These are phyloP conservation scores for Aegilops longissima DNA, from an alignment of 176 grass and related monocot species.

Conservation along the genomic window DNA sequence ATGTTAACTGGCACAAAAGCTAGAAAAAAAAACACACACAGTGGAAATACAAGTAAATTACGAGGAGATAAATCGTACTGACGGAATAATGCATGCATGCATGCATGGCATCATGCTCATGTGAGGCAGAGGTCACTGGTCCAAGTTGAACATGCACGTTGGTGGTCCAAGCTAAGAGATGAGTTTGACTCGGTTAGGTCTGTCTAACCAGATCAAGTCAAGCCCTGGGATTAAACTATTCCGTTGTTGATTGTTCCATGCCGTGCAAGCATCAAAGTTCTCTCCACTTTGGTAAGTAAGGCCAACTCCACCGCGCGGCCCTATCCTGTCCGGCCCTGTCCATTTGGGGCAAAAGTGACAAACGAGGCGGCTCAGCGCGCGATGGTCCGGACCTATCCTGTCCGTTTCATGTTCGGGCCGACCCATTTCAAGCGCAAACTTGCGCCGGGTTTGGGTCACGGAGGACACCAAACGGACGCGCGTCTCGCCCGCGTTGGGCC, in stretches of 20 bases:
- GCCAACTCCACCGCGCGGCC: no score
- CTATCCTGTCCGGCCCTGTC: no score
- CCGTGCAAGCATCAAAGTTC: constrained; percentile 54
- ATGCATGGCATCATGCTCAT: constrained; percentile 40
- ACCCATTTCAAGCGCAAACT: no score
- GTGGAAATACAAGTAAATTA: neutral
- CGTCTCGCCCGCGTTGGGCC: no score
- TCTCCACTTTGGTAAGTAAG: neutral
- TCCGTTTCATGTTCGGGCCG: no score
- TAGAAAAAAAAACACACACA: no score
- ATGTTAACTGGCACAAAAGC: neutral
- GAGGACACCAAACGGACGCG: no score
- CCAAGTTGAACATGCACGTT: constrained; percentile 19
- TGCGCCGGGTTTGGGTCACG: no score
- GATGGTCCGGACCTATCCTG: no score
- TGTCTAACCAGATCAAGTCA: constrained; percentile 31
- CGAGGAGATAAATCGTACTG: neutral
- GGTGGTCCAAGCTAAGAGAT: constrained; percentile 36
- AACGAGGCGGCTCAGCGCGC: no score
- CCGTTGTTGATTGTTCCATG: constrained; percentile 32
- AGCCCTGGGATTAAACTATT: constrained; percentile 42
- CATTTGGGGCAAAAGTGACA: no score
- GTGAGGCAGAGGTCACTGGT: constrained; percentile 38
- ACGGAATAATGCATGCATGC: neutral
- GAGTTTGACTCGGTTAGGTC: constrained; percentile 41